Base-by-base conservation (phyloP, 352 stramenopile species). In the Globisporangium barbulae region DNA sequence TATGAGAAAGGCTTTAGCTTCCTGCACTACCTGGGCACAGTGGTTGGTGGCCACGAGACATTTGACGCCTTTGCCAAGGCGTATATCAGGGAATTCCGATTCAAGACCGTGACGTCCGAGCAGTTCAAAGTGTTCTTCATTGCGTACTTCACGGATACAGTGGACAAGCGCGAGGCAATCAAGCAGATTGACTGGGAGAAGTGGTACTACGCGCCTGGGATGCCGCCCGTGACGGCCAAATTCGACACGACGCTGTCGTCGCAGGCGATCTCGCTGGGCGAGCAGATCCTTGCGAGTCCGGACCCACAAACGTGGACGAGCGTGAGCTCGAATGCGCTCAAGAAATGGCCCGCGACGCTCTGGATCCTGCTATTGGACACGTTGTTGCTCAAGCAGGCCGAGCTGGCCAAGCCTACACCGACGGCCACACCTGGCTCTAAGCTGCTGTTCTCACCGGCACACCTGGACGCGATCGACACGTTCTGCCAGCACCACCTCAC, bases 1-100 rank as follows among this genome's bases (percentile, higher is more conserved):
- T 99, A 99, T 73, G 97, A 99, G 74, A 99, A 99, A 77, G 88
- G 85, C 7, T 91, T 85, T 59, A 82, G 82, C 44, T 94, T 94
- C 65, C 71, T 92, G 9, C 64, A 86, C 37, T 85, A 96, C 61
- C 93, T 98, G 67, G 76, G 76, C 33, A 74, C 76, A 25, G 68
- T 88, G 37, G 57, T 87, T 1, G 64, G 64, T 4, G 64, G 64
- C 49, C 71, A 85, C 50, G 53, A 79, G 39, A 73, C 79, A 21
- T 89, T 89, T 50, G 87, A 93, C 37, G 68, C 60, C 41, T 99
- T 98, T 63, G 92, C 94, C 25, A 87, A 97, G 67, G 86, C 88
- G 22, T 98, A 98, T 67, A 88, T 98, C 53, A 65, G 88, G 5
- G 61, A 74, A 6, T 98, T 98, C 74, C 87, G 91, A 45, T 97